Conservation (phyloP, 2,329 filamentous ascomycete genomes). For the Verticillium longisporum region DNA sequence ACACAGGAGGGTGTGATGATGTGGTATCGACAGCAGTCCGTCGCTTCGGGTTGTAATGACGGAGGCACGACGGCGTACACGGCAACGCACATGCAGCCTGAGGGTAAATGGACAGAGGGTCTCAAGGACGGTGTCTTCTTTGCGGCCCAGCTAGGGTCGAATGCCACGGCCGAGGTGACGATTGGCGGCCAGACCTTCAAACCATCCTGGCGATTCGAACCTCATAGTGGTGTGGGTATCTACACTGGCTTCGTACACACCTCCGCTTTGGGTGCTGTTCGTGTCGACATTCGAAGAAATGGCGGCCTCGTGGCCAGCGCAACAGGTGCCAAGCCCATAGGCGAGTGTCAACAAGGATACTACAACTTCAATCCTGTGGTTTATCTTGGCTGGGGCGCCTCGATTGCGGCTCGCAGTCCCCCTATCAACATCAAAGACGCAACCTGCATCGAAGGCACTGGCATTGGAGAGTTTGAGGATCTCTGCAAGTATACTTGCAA, state of each 20-base stretch:
- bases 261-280: too few species aligned
- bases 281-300: too few species aligned
- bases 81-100: slow-evolving; percentile 15
- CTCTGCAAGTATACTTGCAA: neutral
- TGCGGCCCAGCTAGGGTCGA: slow-evolving; percentile 18
- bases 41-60: too few species aligned
- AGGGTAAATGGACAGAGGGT: too few species aligned
- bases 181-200: slow-evolving; percentile 16
- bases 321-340: neutral
- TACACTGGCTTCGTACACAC: slow-evolving; percentile 16
- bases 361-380: too few species aligned
- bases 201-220: slow-evolving; percentile 15
- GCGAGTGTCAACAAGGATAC: too few species aligned
- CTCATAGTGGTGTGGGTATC: slow-evolving; percentile 18
- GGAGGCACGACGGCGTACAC: slow-evolving; percentile 21
- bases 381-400: too few species aligned
- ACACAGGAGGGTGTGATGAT: slow-evolving; percentile 15
- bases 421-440: too few species aligned
- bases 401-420: too few species aligned
- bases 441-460: neutral
- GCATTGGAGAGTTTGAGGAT: neutral
- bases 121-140: slow-evolving; percentile 14
- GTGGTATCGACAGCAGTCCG: slow-evolving; percentile 17
- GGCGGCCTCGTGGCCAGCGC: too few species aligned
- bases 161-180: slow-evolving; percentile 17